Conservation (phyloP, 352 stramenopile genomes). For the Phytophthora ohioensis region DNA sequence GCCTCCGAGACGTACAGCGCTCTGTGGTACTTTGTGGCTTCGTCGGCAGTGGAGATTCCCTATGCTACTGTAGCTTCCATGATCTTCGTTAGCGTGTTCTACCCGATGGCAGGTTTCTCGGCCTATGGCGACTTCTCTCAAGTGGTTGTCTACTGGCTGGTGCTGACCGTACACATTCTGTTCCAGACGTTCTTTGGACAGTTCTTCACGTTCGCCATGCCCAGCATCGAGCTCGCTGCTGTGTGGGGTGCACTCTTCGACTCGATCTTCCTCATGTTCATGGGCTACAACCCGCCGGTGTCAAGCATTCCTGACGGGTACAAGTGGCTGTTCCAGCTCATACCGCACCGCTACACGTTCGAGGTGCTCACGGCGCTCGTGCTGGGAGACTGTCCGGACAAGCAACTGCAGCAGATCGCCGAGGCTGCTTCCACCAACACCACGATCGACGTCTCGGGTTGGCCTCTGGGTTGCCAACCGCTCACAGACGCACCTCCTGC, state of each 20-base stretch:
- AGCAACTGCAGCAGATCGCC: slow-evolving; percentile 43
- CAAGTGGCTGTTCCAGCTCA: slow-evolving; percentile 57
- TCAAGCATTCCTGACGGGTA: slow-evolving; percentile 53
- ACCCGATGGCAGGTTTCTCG: slow-evolving; percentile 83
- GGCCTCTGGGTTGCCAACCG: slow-evolving; percentile 62
- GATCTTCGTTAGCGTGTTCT: slow-evolving; percentile 68
- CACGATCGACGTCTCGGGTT: slow-evolving; percentile 38
- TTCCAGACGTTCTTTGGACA: slow-evolving; percentile 63
- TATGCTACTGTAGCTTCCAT: slow-evolving; percentile 71
- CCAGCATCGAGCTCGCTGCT: slow-evolving; percentile 55
- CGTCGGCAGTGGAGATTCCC: slow-evolving; percentile 81
- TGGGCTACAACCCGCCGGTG: slow-evolving; percentile 55
- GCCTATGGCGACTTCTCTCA: slow-evolving; percentile 38
- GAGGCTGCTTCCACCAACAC: slow-evolving; percentile 33
- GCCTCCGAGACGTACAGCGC: slow-evolving; percentile 90
- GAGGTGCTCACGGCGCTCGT: slow-evolving; percentile 49
- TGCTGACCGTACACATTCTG: slow-evolving; percentile 46
- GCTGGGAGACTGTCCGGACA: slow-evolving; percentile 50
- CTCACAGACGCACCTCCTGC: slow-evolving; percentile 57
- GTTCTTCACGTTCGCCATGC: slow-evolving; percentile 71
- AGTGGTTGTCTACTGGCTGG: slow-evolving; percentile 52
- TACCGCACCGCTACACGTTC: slow-evolving; percentile 54
- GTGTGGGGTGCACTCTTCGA: slow-evolving; percentile 53
- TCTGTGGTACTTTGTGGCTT: slow-evolving; percentile 82
- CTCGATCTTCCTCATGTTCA: slow-evolving; percentile 68